These are phyloP conservation scores for Ambrosia trifida DNA, from an alignment of 129 eudicot species.

Conservation along the genomic window DNA sequence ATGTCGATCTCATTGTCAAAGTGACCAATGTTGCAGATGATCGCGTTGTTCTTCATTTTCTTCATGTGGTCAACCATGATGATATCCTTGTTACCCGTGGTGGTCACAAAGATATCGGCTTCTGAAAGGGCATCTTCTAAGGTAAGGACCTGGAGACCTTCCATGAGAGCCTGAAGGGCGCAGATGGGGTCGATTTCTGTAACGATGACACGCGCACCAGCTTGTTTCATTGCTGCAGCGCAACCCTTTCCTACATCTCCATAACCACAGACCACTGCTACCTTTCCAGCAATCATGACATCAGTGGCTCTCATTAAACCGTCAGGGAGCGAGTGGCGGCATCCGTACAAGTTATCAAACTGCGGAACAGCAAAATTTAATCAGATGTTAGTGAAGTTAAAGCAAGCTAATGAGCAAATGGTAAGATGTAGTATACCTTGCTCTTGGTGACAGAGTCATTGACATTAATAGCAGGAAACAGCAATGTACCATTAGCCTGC, in stretches of 20 bases:
- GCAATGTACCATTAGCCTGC: slow-evolving; percentile 51
- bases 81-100: slow-evolving; percentile 7
- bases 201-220: neutral
- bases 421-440: too few species aligned
- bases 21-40: slow-evolving; percentile 1
- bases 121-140: neutral
- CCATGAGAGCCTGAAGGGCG: neutral
- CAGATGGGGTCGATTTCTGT: slow-evolving; percentile 2
- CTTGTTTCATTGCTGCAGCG: neutral
- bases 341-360: slow-evolving; percentile 1
- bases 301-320: neutral
- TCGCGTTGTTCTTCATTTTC: neutral
- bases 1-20: slow-evolving; percentile 3
- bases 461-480: too few species aligned
- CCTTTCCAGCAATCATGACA: neutral
- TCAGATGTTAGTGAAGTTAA: too few species aligned
- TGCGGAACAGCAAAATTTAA: neutral
- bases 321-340: neutral
- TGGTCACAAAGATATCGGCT: neutral
- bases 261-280: neutral
- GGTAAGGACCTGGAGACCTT: neutral
- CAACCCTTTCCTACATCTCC: neutral
- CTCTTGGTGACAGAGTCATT: too few species aligned
- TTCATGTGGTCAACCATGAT: neutral
- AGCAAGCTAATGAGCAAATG: too few species aligned